These are phyloP conservation scores for Taphrina communis DNA, from an alignment of 1,139 yeast species.

Conservation along the genomic window DNA sequence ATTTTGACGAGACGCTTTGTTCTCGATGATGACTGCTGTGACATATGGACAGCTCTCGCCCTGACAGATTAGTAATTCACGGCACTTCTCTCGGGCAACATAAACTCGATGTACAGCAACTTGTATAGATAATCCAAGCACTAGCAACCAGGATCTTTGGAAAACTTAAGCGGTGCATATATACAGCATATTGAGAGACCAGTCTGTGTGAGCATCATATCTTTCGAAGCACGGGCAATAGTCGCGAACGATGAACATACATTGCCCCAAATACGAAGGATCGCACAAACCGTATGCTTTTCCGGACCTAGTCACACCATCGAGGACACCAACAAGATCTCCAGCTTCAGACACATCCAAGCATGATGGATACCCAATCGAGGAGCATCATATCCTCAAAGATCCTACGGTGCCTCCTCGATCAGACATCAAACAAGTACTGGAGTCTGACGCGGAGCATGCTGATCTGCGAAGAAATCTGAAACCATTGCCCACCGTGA, in stretches of 20 bases:
- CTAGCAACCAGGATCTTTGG: too few species aligned
- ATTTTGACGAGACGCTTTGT: too few species aligned
- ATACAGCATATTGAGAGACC: too few species aligned
- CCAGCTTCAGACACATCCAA: slow-evolving; percentile 18
- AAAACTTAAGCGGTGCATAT: too few species aligned
- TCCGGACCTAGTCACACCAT: slow-evolving; percentile 37
- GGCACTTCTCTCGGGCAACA: too few species aligned
- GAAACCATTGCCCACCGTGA: slow-evolving; percentile 66
- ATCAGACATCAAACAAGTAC: not conserved
- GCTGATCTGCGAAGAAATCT: slow-evolving; percentile 32
- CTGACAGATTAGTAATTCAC: too few species aligned
- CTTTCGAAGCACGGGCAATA: too few species aligned
- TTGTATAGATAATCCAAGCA: too few species aligned
- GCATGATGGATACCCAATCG: slow-evolving; percentile 15
- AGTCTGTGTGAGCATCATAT: too few species aligned
- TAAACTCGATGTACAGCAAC: too few species aligned
- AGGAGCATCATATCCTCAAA: slow-evolving; percentile 12
- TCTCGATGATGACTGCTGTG: too few species aligned
- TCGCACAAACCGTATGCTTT: slow-evolving; percentile 17
- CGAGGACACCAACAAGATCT: slow-evolving; percentile 23
- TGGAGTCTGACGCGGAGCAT: slow-evolving; percentile 14
- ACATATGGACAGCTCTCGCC: too few species aligned
- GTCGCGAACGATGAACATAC: not conserved
- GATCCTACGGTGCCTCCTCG: slow-evolving; percentile 11
- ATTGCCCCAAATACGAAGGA: not conserved